These are phyloP conservation scores for Tylopilus vinaceipallidus DNA, from an alignment of 768 basidiomycete genomes.

Conservation along the genomic window DNA sequence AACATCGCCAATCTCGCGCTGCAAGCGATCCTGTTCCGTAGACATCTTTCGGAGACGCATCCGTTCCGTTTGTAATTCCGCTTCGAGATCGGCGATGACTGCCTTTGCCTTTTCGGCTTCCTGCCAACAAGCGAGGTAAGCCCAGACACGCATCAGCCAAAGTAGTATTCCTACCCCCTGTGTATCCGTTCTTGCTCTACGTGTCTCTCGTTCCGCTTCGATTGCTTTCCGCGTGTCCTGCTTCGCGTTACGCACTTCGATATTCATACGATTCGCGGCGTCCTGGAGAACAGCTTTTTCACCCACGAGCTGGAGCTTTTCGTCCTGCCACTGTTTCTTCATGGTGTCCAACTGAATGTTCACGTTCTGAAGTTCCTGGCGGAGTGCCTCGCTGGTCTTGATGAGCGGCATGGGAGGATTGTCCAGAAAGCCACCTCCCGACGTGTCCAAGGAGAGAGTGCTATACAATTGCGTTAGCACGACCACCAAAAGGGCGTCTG, in stretches of 20 bases:
- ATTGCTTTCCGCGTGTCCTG: slow-evolving; percentile 53
- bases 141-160: neutral
- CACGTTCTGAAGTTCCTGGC: slow-evolving; percentile 55
- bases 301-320: slow-evolving; percentile 57
- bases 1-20: slow-evolving; percentile 65
- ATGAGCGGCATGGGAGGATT: slow-evolving; percentile 71
- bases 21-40: slow-evolving; percentile 59
- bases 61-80: slow-evolving; percentile 69
- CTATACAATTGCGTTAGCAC: slow-evolving; percentile 34
- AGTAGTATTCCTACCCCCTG: slow-evolving; percentile 46
- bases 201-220: slow-evolving; percentile 50
- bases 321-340: slow-evolving; percentile 69
- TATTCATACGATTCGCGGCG: slow-evolving; percentile 62
- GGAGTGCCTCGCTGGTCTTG: slow-evolving; percentile 63
- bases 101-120: slow-evolving; percentile 69
- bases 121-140: slow-evolving; percentile 34
- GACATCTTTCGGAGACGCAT: slow-evolving; percentile 59
- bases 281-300: slow-evolving; percentile 76
- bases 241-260: slow-evolving; percentile 55
- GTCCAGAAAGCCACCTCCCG: slow-evolving; percentile 43
- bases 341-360: slow-evolving; percentile 62
- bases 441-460: slow-evolving; percentile 46
- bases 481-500: neutral
- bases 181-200: slow-evolving; percentile 47
- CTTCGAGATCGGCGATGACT: slow-evolving; percentile 67